A percentile compares a stretch with the other conserved stretches of the same genome.
Conservation (phyloP, 352 stramenopile species). For the Globisporangium mamillatum region DNA sequence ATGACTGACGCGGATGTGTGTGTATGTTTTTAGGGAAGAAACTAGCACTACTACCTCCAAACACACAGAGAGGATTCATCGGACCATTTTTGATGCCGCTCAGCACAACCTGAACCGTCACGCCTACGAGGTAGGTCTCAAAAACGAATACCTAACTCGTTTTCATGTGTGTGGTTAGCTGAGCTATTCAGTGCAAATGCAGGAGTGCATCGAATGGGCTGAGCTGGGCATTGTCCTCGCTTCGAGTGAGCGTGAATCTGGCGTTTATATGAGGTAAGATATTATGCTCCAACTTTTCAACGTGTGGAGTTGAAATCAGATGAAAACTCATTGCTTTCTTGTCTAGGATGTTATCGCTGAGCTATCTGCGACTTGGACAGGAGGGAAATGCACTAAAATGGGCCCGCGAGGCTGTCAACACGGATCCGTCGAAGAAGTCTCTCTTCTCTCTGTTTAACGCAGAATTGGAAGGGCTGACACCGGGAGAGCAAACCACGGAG, state of each 20-base stretch:
- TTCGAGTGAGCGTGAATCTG: conserved; percentile 30
- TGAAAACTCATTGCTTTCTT: background rate
- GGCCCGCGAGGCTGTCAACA: conserved; percentile 43
- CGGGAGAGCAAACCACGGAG: conserved; percentile 11
- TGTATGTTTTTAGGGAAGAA: conserved; percentile 6
- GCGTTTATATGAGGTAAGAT: conserved; percentile 44
- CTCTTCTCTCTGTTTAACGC: conserved; percentile 55
- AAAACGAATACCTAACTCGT: background rate
- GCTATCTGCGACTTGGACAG: conserved; percentile 35
- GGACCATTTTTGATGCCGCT: conserved; percentile 47
- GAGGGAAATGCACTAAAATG: conserved; percentile 30
- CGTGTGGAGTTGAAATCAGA: too few relatives aligned
- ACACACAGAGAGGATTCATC: conserved; percentile 24
- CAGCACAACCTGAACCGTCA: conserved; percentile 36
- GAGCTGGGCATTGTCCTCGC: conserved; percentile 26
- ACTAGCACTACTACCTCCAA: conserved; percentile 10
- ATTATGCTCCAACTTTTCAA: background rate
- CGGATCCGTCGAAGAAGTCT: conserved; percentile 60
- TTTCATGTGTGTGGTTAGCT: background rate
- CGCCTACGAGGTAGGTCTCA: conserved; percentile 33
- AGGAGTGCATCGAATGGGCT: conserved; percentile 57
- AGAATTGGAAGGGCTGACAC: conserved; percentile 21
- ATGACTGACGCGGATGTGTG: conserved; percentile 3
- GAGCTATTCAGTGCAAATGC: conserved; percentile 4
- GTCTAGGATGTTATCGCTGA: conserved; percentile 32